Conservation (phyloP, 257 asterid species). For the Plantago major region DNA sequence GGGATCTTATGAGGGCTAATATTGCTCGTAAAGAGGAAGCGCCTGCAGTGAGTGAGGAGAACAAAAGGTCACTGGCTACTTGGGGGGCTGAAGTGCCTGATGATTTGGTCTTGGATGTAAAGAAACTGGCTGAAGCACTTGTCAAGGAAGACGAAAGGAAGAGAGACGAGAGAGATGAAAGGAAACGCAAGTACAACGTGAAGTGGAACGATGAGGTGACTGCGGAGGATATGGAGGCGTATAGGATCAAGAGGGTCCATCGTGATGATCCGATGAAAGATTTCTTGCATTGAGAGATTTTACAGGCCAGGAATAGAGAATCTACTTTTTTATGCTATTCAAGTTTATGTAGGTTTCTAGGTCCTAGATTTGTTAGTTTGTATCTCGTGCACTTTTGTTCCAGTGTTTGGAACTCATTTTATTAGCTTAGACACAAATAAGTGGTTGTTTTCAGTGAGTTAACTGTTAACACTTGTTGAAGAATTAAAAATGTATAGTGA, state of each 20-base stretch:
- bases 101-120: conserved; percentile 71
- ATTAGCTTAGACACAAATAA: no score
- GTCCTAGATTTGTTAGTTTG: no score
- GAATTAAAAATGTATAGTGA: no score
- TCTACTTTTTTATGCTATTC: no score
- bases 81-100: conserved; percentile 96
- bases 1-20: conserved; percentile 89
- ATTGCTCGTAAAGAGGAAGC: conserved; percentile 87
- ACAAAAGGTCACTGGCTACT: conserved; percentile 47
- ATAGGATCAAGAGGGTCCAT: conserved; percentile 73
- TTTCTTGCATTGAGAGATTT: conserved; percentile 36
- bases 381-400: no score
- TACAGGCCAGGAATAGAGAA: no score
- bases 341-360: no score
- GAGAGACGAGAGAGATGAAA: conserved; percentile 85
- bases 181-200: conserved; percentile 85
- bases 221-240: conserved; percentile 78
- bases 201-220: conserved; percentile 94
- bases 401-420: no score
- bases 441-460: no score
- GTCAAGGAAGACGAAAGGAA: conserved; percentile 79
- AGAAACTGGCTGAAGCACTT: conserved; percentile 60
- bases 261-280: conserved; percentile 89
- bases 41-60: conserved; percentile 50
- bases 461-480: no score